phyloP scores from a whole-genome alignment of 1,284 basidiomycete species.

The Coniferiporia weirii region DNA sequence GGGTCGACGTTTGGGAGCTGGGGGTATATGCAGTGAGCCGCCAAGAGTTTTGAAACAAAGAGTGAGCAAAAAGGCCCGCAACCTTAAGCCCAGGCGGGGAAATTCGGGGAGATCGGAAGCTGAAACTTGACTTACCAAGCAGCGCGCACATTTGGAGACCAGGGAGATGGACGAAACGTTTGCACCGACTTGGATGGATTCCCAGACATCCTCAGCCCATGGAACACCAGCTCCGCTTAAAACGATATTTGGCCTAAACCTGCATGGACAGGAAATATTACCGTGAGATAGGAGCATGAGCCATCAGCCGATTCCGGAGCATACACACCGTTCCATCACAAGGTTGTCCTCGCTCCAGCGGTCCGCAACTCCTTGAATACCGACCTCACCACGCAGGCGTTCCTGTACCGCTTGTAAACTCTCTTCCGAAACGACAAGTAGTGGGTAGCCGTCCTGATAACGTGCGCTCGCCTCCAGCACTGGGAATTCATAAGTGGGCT shows the following conservation, averaged over 20 bases:
- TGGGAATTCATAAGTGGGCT: constrained; percentile 50
- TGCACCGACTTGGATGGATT: constrained; percentile 44
- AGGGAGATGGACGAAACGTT: constrained; percentile 41
- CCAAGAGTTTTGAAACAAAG: not conserved
- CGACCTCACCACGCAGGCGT: constrained; percentile 43
- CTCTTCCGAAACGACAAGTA: constrained; percentile 62
- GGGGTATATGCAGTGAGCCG: not conserved
- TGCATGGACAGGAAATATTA: constrained; percentile 24
- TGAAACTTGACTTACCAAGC: constrained; percentile 47
- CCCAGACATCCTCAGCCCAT: constrained; percentile 51
- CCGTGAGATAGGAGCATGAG: constrained; percentile 4
- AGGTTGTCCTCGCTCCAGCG: constrained; percentile 52
- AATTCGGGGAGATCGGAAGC: too few relatives aligned
- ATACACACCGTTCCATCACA: constrained; percentile 52
- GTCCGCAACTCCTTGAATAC: constrained; percentile 51
- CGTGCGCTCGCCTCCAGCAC: constrained; percentile 46
- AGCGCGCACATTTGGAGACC: constrained; percentile 64
- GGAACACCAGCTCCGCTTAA: constrained; percentile 47
- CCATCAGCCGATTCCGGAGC: not conserved
- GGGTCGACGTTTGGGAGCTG: constrained; percentile 71
- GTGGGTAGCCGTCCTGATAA: constrained; percentile 70
- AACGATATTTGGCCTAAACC: constrained; percentile 72
- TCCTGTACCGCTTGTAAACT: constrained; percentile 47
- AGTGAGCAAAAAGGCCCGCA: not conserved
- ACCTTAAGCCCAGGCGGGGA: too few relatives aligned